Percentiles rank a stretch among this genome's conserved stretches.
These are phyloP conservation scores for Xylariaceae sp. DNA, from an alignment of 2,329 filamentous ascomycete genomes.

Conservation along the genomic window DNA sequence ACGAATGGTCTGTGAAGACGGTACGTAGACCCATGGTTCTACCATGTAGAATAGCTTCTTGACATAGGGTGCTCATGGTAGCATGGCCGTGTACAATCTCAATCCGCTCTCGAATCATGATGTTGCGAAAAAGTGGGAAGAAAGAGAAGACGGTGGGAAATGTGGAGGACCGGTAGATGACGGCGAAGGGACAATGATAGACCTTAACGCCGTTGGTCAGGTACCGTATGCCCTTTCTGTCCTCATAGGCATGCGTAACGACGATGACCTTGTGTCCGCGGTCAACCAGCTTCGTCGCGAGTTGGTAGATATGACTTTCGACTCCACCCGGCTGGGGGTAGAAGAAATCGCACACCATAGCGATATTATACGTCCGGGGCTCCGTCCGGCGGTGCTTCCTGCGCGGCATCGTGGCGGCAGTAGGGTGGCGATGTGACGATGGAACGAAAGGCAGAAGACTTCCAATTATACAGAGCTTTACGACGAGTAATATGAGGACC, in stretches of 20 bases:
- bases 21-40: conserved; percentile 94
- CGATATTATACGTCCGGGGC: conserved; percentile 57
- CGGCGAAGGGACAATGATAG: conserved; percentile 92
- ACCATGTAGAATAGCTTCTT: conserved; percentile 91
- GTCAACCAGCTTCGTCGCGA: conserved; percentile 93
- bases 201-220: conserved; percentile 97
- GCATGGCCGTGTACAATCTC: conserved; percentile 98
- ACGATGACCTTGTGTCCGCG: conserved; percentile 97
- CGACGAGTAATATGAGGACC: not conserved
- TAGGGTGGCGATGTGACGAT: conserved; percentile 1
- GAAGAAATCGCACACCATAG: conserved; percentile 99
- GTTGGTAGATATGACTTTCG: conserved; percentile 97
- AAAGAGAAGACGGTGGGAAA: conserved; percentile 98
- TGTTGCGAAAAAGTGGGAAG: conserved; percentile 96
- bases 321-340: conserved; percentile 95
- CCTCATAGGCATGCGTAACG: conserved; percentile 91
- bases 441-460: not conserved
- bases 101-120: conserved; percentile 87
- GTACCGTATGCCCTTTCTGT: conserved; percentile 86
- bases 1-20: conserved; percentile 93
- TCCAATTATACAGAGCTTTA: not conserved
- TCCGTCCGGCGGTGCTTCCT: no score
- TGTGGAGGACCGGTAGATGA: conserved; percentile 89
- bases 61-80: conserved; percentile 85
- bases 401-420: conserved; percentile 42